Evolutionary conservation across 768 basidiomycete genomes (phyloP), one percentile per base, ranked within the genome.

Genomic region (Lanmaoa rubissima): DNA sequence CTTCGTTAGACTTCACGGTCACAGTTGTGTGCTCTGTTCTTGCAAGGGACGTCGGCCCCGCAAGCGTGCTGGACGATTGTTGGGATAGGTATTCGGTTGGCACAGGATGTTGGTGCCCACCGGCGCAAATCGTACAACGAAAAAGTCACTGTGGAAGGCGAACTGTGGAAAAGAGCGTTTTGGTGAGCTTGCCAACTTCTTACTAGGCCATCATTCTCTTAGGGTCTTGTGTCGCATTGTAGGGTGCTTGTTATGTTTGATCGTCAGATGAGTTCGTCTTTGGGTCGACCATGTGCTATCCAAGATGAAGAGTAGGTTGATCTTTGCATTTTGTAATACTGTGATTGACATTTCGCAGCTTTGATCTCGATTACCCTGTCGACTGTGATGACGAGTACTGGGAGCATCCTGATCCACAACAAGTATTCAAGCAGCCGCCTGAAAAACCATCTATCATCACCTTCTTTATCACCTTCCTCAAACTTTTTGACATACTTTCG

Each of bases 321-420:
- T 53, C 41, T 24, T 48, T 19, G 4, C n/a, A 21, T 31, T 41
- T 13, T 31, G 3, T 24, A 17, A 26, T 21, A 26, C 57, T 36
- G 44, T 45, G 19, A 42, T 49, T 24, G 3, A 62, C 21, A 7
- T 48, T n/a, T 48, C 14, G 41, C 42, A 86, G 86, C 59, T 83
- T 82, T 55, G 85, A 88, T 53, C 74, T 82, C 17, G 85, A 84
- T 21, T 74, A 79, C 13, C 85, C 86, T 1, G 72, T 85, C 2
- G 84, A 85, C 13, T 84, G 85, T 19, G 87, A 88, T 53, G 87
- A 88, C 63, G 84, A 87, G 48, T 86, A 81, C 55, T 87, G 85
- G 85, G 77, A 81, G 17, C 74, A 74, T 46, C 75, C 69, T 21
- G 80, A 81, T 51, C 76, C 78, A 0, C 74, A 74, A 13, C 70